These are phyloP conservation scores for Amylostereum chailletii DNA, from an alignment of 1,284 basidiomycete genomes.

Conservation along the genomic window DNA sequence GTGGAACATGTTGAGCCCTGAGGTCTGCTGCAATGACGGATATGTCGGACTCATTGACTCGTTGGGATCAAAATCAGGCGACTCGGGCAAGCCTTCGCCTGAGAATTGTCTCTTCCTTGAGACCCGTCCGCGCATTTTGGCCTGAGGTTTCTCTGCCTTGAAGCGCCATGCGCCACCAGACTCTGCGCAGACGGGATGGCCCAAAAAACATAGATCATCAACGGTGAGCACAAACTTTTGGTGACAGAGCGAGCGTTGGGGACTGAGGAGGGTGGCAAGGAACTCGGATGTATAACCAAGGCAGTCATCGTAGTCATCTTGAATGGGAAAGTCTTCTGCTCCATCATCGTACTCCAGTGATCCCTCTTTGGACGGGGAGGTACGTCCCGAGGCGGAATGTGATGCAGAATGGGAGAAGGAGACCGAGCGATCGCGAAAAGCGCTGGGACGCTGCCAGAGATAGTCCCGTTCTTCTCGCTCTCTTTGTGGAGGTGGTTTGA, in stretches of 20 bases:
- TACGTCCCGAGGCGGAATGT: conserved; percentile 31
- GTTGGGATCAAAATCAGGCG: conserved; percentile 8
- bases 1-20: conserved; percentile 78
- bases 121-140: conserved; percentile 43
- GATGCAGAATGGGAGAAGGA: conserved; percentile 33
- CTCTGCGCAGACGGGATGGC: conserved; percentile 85
- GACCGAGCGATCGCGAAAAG: conserved; percentile 29
- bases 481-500: conserved; percentile 13
- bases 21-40: conserved; percentile 16
- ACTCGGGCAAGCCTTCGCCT: conserved; percentile 4
- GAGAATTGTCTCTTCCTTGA: conserved; percentile 29
- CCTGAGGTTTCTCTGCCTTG: conserved; percentile 45
- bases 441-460: conserved; percentile 44
- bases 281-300: conserved; percentile 80
- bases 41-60: not conserved
- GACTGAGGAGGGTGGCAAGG: conserved; percentile 77
- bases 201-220: conserved; percentile 91
- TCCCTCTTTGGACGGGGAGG: conserved; percentile 33
- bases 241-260: conserved; percentile 77
- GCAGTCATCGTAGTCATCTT: conserved; percentile 54
- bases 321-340: conserved; percentile 11
- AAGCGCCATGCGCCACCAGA: conserved; percentile 69
- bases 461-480: conserved; percentile 34
- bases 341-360: conserved; percentile 20
- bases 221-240: conserved; percentile 91